These are phyloP conservation scores for Pascua sp. DNA, from an alignment of 1,284 basidiomycete genomes.

Conservation along the genomic window DNA sequence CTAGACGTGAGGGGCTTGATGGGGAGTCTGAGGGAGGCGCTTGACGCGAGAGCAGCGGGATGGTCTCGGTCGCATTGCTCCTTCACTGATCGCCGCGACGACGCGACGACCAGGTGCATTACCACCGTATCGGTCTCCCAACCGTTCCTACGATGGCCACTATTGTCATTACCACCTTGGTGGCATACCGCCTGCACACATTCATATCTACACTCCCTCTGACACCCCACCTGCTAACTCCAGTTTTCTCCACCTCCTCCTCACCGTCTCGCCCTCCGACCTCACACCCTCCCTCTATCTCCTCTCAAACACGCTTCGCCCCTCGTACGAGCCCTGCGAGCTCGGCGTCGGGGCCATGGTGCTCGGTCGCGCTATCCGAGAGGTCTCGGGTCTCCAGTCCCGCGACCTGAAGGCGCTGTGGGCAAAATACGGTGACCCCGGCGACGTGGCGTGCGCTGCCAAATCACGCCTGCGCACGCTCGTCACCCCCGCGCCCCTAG, in stretches of 20 bases:
- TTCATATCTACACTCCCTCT: background rate
- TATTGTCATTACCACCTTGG: too few relatives aligned
- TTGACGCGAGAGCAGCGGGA: too few relatives aligned
- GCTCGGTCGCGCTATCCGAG: conserved; percentile 73
- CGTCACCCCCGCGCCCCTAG: conserved; percentile 66
- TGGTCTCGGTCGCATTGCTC: too few relatives aligned
- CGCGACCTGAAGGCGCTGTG: conserved; percentile 61
- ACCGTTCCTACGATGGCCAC: too few relatives aligned
- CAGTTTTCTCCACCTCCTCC: conserved; percentile 62
- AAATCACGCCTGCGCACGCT: conserved; percentile 74
- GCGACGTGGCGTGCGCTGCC: conserved; percentile 79
- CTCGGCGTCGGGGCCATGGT: conserved; percentile 72
- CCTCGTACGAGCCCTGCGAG: conserved; percentile 70
- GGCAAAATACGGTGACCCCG: conserved; percentile 60
- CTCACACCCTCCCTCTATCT: conserved; percentile 82
- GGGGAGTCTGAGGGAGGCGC: too few relatives aligned
- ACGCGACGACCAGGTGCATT: too few relatives aligned
- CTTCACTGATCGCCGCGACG: too few relatives aligned
- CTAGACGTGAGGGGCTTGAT: too few relatives aligned
- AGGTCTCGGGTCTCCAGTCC: conserved; percentile 72
- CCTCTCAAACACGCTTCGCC: conserved; percentile 78
- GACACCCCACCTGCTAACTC: background rate
- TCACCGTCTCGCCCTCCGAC: conserved; percentile 64
- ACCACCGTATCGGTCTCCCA: too few relatives aligned
- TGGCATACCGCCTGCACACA: too few relatives aligned